phyloP scores from a whole-genome alignment of 306 rosid species.

The Canavalia ensiformis region DNA sequence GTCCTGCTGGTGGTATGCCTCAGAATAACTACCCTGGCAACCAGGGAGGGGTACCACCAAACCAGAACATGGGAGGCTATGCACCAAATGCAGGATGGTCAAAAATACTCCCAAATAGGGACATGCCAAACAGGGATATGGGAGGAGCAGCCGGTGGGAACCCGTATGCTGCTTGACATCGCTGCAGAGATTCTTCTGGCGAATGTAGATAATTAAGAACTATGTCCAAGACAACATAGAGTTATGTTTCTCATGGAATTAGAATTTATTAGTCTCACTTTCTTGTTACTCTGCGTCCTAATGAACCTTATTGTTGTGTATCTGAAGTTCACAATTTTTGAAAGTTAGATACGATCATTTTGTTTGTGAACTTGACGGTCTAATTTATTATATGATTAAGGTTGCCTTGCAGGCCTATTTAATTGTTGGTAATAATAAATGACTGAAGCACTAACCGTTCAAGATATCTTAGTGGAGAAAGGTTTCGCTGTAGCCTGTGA shows the following conservation, averaged over 20 bases:
- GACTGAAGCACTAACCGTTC: too few relatives aligned
- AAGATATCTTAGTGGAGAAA: neutral
- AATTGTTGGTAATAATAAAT: neutral
- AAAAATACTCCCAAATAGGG: conserved; percentile 55
- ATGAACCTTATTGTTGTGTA: conserved; percentile 34
- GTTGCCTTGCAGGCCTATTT: conserved; percentile 11
- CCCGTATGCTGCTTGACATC: conserved; percentile 43
- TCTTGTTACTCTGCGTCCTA: conserved; percentile 21
- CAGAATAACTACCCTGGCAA: conserved; percentile 43
- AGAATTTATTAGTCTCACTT: conserved; percentile 32
- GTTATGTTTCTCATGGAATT: conserved; percentile 40
- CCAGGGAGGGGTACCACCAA: conserved; percentile 52
- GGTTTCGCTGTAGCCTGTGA: neutral
- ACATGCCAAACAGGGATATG: conserved; percentile 49
- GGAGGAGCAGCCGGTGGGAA: conserved; percentile 55
- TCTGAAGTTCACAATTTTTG: conserved; percentile 33
- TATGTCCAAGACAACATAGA: conserved; percentile 25
- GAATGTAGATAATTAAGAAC: conserved; percentile 56
- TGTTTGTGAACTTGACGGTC: neutral
- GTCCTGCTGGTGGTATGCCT: conserved; percentile 39
- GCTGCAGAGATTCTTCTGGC: conserved; percentile 51
- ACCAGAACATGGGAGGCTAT: conserved; percentile 55
- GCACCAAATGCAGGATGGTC: conserved; percentile 65
- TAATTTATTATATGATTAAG: conserved; percentile 14
- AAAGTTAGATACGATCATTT: conserved; percentile 14